A percentile compares a stretch with the other conserved stretches of the same genome.
Evolutionary conservation across 192 early-diverging fungal species (phyloP).

Genomic region (Coemansia sp.): DNA sequence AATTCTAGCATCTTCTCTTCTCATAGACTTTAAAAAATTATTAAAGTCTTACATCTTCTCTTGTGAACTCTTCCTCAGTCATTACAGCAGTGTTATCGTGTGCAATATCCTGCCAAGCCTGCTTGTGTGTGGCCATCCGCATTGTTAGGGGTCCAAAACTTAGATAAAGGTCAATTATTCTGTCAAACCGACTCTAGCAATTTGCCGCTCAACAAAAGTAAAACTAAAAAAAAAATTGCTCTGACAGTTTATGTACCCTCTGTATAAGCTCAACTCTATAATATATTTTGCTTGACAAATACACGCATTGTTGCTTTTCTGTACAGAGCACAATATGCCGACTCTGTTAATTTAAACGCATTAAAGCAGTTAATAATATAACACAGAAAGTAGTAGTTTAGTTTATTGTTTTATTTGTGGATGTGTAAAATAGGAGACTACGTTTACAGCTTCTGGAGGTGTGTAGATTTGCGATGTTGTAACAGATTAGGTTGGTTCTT

Average conservation of each 20-base stretch:
- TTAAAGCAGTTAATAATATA: background rate
- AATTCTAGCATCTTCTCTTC: too few relatives aligned
- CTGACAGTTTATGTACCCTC: constrained; percentile 4
- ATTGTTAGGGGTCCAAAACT: constrained; percentile 60
- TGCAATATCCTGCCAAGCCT: constrained; percentile 31
- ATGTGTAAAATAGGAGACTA: background rate
- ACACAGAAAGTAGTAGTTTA: background rate
- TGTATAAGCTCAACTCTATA: background rate
- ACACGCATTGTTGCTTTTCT: background rate
- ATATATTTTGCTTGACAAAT: background rate
- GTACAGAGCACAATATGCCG: too few relatives aligned
- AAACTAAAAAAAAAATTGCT: constrained; percentile 47
- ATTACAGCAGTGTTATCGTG: constrained; percentile 31
- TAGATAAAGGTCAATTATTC: constrained; percentile 57
- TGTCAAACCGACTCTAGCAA: constrained; percentile 22
- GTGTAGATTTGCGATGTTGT: background rate
- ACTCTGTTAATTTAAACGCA: too few relatives aligned
- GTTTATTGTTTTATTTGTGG: background rate
- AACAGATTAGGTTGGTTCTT: background rate
- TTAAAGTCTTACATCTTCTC: too few relatives aligned
- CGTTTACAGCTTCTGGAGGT: background rate
- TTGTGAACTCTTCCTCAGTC: too few relatives aligned
- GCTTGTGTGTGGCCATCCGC: constrained; percentile 30
- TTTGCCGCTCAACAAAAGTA: constrained; percentile 38
- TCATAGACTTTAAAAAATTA: too few relatives aligned